Evolutionary conservation across 2,329 filamentous ascomycete species (phyloP), one percentile per base, ranked within the genome.

Genomic region (Cordyceps cicadae): DNA sequence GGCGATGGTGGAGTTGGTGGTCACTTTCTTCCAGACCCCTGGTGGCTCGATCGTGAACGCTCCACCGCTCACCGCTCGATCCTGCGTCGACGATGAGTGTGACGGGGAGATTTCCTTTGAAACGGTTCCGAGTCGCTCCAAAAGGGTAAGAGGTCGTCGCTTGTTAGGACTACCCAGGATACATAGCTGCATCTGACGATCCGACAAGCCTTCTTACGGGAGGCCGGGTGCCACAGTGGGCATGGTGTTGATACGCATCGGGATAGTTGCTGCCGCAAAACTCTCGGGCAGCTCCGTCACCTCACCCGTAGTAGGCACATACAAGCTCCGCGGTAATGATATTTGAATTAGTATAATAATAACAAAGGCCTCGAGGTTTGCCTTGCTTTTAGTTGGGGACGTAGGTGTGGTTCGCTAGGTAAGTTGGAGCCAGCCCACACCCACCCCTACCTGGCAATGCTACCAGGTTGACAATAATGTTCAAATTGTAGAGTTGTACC

Each of bases 51-150:
- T 53, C 56, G 49, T 43, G 48, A 24, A 26, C 48, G 26, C 56
- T 59, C 56, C 56, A 59, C 56, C 56, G 37, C 55, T 59, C 37
- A 59, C 55, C 55, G 56, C 49, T 59, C 56, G 56, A 59, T 59
- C 56, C 56, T 59, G 56, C 56, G 56, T 52, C 56, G 56, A 43
- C 56, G 56, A 59, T 53, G 56, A 53, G 24, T 34, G 24, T 41
- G 54, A 51, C 51, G 39, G 9, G n/a, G 39, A 46, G 48, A 59
- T 59, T 34, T 46, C 3, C 26, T 45, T 34, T 45, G 48, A 53
- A 59, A 59, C 49, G 48, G 56, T 53, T 12, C 39, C 32, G 29
- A 48, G 26, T 45, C 9, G 24, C 39, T 45, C 24, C 29, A 39
- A 56, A 49, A 6, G 17, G 19, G 39, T 3, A 54, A 26, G 39